A percentile compares a stretch with the other conserved stretches of the same genome.
phyloP scores from a whole-genome alignment of 78 protist genomes.

The Parvularia atlantis region DNA sequence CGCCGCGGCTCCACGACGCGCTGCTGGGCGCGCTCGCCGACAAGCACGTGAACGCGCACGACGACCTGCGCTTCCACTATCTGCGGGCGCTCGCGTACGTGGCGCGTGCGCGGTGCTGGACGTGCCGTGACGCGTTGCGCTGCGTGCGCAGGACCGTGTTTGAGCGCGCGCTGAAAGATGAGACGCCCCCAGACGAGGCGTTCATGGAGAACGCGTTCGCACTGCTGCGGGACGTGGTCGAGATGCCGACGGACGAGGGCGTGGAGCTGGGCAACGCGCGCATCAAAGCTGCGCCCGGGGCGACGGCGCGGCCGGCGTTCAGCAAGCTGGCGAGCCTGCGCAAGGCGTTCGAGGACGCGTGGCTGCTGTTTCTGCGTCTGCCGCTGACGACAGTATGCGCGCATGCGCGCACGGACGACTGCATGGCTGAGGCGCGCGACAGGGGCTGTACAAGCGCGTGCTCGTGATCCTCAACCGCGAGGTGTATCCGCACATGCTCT shows the following conservation, averaged over 20 bases:
- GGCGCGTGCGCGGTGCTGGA: background rate
- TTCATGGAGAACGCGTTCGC: background rate
- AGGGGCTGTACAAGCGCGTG: constrained; percentile 14
- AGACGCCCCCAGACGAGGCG: background rate
- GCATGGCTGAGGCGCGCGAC: too few species aligned
- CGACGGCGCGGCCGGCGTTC: background rate
- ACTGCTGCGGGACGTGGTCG: too few species aligned
- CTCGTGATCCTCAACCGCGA: background rate
- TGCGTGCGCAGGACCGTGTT: background rate
- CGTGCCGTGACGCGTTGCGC: background rate
- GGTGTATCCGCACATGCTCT: constrained; percentile 2
- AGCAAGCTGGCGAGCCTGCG: background rate
- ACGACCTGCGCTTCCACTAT: background rate
- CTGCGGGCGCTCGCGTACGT: background rate
- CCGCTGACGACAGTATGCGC: background rate
- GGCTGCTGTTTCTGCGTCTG: background rate
- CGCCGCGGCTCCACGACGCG: background rate
- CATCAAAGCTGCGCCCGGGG: background rate
- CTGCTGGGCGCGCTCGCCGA: background rate
- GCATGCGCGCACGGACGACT: too few species aligned
- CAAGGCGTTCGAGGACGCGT: background rate
- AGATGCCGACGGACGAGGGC: too few species aligned
- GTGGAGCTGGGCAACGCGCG: too few species aligned
- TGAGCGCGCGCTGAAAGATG: too few species aligned
- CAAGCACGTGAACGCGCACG: background rate